Evolutionary conservation across 805 yeast species (phyloP).

Genomic region (Deakozyma indianensis): DNA sequence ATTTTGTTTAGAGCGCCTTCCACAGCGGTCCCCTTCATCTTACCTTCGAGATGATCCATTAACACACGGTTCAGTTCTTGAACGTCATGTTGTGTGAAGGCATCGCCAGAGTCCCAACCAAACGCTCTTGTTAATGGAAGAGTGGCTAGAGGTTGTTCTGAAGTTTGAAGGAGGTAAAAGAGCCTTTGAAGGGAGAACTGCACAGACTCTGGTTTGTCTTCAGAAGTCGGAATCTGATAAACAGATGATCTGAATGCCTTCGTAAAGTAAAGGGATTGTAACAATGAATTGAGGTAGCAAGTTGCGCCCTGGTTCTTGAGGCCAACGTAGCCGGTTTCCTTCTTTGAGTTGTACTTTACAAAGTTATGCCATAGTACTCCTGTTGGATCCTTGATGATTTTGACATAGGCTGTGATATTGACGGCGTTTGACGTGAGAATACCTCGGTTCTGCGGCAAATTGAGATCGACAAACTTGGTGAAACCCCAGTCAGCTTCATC

Average conservation of each 20-base stretch:
- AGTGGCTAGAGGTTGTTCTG: constrained; percentile 69
- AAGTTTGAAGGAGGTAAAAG: constrained; percentile 64
- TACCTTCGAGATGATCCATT: constrained; percentile 84
- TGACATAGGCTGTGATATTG: constrained; percentile 63
- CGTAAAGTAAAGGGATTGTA: constrained; percentile 85
- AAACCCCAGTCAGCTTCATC: constrained; percentile 94
- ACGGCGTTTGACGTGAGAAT: constrained; percentile 38
- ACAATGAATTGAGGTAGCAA: constrained; percentile 81
- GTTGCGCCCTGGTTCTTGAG: constrained; percentile 96
- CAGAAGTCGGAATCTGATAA: constrained; percentile 74
- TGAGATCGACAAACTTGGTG: constrained; percentile 51
- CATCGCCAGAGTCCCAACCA: constrained; percentile 95
- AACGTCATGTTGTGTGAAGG: constrained; percentile 95
- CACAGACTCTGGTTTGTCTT: constrained; percentile 46
- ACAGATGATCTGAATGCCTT: constrained; percentile 70
- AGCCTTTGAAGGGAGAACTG: constrained; percentile 77
- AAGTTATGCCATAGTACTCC: constrained; percentile 92
- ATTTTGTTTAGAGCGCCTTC: constrained; percentile 63
- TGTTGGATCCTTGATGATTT: constrained; percentile 74
- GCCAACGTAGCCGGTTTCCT: constrained; percentile 83
- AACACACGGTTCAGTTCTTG: constrained; percentile 90
- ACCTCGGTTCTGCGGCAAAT: constrained; percentile 24
- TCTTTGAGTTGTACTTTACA: constrained; percentile 62
- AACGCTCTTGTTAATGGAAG: constrained; percentile 76
- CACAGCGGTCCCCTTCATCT: constrained; percentile 79